Evolutionary conservation across 805 yeast species (phyloP).

Genomic region (Debaryomyces hansenii): DNA sequence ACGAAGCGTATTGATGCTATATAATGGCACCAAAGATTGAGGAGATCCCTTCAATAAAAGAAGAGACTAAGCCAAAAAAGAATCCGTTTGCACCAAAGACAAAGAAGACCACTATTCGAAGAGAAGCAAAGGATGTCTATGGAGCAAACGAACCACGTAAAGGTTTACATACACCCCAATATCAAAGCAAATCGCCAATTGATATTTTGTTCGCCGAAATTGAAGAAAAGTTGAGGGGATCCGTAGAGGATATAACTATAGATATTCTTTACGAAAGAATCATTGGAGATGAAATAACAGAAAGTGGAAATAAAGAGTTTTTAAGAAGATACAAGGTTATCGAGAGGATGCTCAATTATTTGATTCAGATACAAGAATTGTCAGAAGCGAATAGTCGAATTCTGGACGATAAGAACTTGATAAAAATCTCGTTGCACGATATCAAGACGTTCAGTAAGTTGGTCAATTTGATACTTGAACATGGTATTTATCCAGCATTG

Average conservation of each 20-base stretch:
- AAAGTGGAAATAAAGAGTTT: background rate
- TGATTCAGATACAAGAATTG: slow-evolving; percentile 39
- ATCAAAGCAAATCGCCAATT: slow-evolving; percentile 28
- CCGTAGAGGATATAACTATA: slow-evolving; percentile 22
- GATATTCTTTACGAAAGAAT: slow-evolving; percentile 12
- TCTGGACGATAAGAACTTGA: slow-evolving; percentile 29
- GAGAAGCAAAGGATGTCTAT: slow-evolving; percentile 33
- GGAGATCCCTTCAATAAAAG: slow-evolving; percentile 5
- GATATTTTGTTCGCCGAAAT: slow-evolving; percentile 33
- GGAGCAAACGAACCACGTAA: slow-evolving; percentile 17
- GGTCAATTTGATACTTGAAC: slow-evolving; percentile 61
- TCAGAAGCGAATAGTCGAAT: slow-evolving; percentile 25
- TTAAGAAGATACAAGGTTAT: slow-evolving; percentile 18
- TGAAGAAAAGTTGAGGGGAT: slow-evolving; percentile 23
- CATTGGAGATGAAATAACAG: slow-evolving; percentile 2
- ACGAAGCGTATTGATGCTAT: background rate
- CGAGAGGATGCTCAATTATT: slow-evolving; percentile 31
- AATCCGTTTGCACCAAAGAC: slow-evolving; percentile 30
- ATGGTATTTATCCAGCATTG: slow-evolving; percentile 69
- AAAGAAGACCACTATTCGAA: slow-evolving; percentile 27
- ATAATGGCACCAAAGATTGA: slow-evolving; percentile 24
- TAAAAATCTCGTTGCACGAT: slow-evolving; percentile 81
- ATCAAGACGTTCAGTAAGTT: slow-evolving; percentile 70
- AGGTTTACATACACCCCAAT: slow-evolving; percentile 35
- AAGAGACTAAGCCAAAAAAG: slow-evolving; percentile 7